Base-by-base conservation (phyloP, 495 filamentous ascomycete genomes). In the Penicillium manginii region DNA sequence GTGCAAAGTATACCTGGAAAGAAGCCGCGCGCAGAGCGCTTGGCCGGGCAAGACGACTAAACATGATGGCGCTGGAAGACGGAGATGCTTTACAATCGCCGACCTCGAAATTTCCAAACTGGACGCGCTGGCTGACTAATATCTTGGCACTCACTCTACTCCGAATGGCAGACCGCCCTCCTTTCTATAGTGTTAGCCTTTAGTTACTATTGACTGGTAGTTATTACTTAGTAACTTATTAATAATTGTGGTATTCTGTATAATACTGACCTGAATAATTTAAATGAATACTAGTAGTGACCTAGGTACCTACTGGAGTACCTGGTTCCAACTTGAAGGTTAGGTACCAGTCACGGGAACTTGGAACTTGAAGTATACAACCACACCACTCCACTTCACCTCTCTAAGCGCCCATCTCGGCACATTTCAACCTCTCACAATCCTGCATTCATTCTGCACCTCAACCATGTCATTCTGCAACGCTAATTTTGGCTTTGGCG, bases 21-120 rank as follows among this genome's bases (percentile, higher is more conserved):
- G 77, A 72, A 51, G 68, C 71, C 37, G 74, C 71, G 66, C 75
- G 77, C 74, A 84, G 73, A 65, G 76, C 71, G 61, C 70, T 67
- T 75, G 80, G 81, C 77, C 83, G 73, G 63, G 68, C 57, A 50
- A 81, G 67, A 64, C 70, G 67, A 66, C 77, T 74, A 69, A 85
- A 74, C 80, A 86, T 84, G 73, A 77, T 80, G 73, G 63, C 32
- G 42, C 45, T 52, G 31, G 54, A 63, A 33, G 54, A 54, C 48
- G 63, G 40, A 17, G n/a, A n/a, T 17, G 14, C 8, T 12, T n/a
- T 12, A 12, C 40, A 43, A n/a, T 43, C 17, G 40, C 9, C 11
- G 37, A 61, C 51, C 7, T 63, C 59, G 40, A 57, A 33, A 2
- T n/a, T 19, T 26, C 17, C 14, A 23, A 40, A 31, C 18, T 29